Base-by-base conservation (phyloP, 2,329 filamentous ascomycete genomes). In the Purpureocillium lavendulum region DNA sequence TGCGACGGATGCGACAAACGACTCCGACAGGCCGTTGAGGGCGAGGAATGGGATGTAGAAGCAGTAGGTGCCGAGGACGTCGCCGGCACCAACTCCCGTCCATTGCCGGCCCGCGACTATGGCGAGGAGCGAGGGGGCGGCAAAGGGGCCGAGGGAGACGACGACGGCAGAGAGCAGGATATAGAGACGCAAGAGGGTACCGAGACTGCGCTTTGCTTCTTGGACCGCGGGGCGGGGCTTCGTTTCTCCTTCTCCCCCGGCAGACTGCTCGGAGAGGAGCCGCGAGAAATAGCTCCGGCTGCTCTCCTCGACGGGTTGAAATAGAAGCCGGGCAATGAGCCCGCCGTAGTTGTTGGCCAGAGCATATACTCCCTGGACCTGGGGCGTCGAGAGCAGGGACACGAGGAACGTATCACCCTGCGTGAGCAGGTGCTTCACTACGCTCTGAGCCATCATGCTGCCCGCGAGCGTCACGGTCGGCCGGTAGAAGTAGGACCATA, bases 251-350 rank as follows among this genome's bases (percentile, higher is more conserved):
- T 26, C 21, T 26, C 21, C 21, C 21, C 10, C 21, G 21, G 21
- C 21, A 26, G 21, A 10, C 21, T 26, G 21, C 21, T 43, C 53
- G 0, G 70, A 60, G 16, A 96, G 77, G 1, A 95, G 69, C 28
- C 84, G 84, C 38, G 87, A 89, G 44, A 97, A 96, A 56, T 95
- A 81, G 55, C 82, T 88, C 30, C 94, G 82, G 47, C 84, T 89
- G 58, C 84, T 90, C 62, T 98, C 94, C 61, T 98, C 92, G 43
- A 98, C 79, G 7, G 92, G 94, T 54, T 97, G 92, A 58, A 98
- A 90, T 37, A 98, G 67, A 47, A 97, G 77, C 3, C 92, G 78
- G 0, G 92, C 92, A 21, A 94, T 67, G 1, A 98, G 75, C 3
- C 89, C 86, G 16, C 92, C 92, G 58, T 92, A 98, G 61, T 97